Evolutionary conservation across 2,329 filamentous ascomycete species (phyloP).

Genomic region (Fusarium austroafricanum): DNA sequence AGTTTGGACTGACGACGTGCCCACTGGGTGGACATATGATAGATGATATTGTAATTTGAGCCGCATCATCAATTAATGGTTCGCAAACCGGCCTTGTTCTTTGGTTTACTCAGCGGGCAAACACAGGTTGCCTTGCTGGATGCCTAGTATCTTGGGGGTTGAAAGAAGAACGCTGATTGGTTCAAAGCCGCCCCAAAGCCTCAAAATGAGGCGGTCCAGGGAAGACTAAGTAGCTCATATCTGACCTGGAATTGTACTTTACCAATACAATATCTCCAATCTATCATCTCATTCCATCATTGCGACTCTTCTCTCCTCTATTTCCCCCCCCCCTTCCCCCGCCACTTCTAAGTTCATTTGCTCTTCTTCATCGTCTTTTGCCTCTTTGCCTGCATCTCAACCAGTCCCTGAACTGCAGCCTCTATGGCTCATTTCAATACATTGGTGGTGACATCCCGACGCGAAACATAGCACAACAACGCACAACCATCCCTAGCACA

Average conservation of each 20-base stretch:
- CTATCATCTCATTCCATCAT: conserved; percentile 5
- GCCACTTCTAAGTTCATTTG: conserved; percentile 15
- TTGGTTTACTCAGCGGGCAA: conserved; percentile 16
- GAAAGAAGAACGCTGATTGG: conserved; percentile 32
- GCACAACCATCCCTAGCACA: background rate
- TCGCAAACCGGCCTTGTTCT: conserved; percentile 20
- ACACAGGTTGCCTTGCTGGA: conserved; percentile 33
- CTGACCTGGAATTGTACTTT: conserved; percentile 5
- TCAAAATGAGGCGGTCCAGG: conserved; percentile 36
- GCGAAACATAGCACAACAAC: conserved; percentile 5
- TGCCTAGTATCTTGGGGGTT: conserved; percentile 35
- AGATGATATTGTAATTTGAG: conserved; percentile 18
- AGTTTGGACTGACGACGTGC: background rate
- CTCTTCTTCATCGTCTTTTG: conserved; percentile 16
- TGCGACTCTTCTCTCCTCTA: conserved; percentile 15
- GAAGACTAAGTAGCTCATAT: conserved; percentile 14
- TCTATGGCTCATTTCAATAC: conserved; percentile 10
- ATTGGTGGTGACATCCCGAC: conserved; percentile 11
- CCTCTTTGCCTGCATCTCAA: conserved; percentile 1
- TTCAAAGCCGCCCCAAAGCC: conserved; percentile 12
- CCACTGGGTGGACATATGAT: background rate
- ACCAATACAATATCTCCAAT: background rate
- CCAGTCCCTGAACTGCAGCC: background rate
- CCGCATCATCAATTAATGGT: conserved; percentile 27
- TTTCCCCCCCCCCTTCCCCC: conserved; percentile 6